Base-by-base conservation (phyloP, 345 rosid genomes). In the Toxicodendron radicans region DNA sequence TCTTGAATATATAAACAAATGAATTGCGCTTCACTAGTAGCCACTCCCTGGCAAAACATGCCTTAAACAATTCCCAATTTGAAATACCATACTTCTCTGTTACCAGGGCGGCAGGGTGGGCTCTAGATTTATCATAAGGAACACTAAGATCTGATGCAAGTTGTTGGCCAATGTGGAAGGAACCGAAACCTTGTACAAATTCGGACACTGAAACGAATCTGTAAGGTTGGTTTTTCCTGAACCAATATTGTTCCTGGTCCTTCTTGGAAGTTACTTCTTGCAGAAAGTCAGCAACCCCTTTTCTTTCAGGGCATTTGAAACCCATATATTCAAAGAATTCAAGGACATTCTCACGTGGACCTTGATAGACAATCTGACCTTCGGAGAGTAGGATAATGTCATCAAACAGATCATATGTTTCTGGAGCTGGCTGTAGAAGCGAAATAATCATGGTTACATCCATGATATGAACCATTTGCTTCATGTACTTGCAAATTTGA, bases 371-470 rank as follows among this genome's bases (percentile, higher is more conserved):
- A 45, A 86, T 79, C 33, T 85, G 86, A 30, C 92, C 93, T 45
- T 90, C 93, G 13, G 93, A 84, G 32, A 92, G 90, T 10, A 92
- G 18, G 71, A 92, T 84, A 64, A 92, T 82, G 70, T 90, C 92
- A 62, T 92, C 97, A 33, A 92, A 92, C 11, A 92, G 97, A 70
- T 92, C 89, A 57, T 80, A 83, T 0, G 94, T 84, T 84, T 92
- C 97, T 0, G 97, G 92, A 4, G 97, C 92, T 4, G 97, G 97
- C 83, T 92, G 97, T 14, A 92, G 88, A 58, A 92, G 94, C 3
- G 96, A 86, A 12, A 92, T 87, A 45, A 81, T 79, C 83, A 87
- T 86, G 4, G 97, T 92, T 68, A 81, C 85, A 74, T 89, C 86
- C 32, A 85, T 73, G 20, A 88, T 85, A 75, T 90, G 94, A 79